Evolutionary conservation across 2,329 filamentous ascomycete genomes (phyloP).

Genomic region (Trichoderma pleuroti): DNA sequence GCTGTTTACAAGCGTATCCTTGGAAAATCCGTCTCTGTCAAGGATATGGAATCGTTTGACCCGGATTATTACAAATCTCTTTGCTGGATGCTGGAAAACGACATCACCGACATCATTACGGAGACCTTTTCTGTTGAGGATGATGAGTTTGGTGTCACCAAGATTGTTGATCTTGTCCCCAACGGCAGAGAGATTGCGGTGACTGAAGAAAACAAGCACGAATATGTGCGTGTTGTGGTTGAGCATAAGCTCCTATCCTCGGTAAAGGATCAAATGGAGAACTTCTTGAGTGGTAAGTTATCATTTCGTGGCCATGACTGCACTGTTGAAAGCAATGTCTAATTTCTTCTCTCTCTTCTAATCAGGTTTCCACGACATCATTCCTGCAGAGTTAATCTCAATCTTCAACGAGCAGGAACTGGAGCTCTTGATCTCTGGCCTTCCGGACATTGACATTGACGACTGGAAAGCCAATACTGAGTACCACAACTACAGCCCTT

Average conservation of each 20-base stretch:
- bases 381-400: slow-evolving; percentile 85
- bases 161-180: slow-evolving; percentile 79
- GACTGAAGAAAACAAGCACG: slow-evolving; percentile 97
- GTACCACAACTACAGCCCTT: slow-evolving; percentile 94
- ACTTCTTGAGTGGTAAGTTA: slow-evolving; percentile 75
- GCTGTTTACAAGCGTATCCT: slow-evolving; percentile 98
- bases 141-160: slow-evolving; percentile 87
- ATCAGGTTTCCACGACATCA: slow-evolving; percentile 92
- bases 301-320: neutral
- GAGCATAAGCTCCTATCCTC: slow-evolving; percentile 90
- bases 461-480: slow-evolving; percentile 99
- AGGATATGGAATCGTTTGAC: slow-evolving; percentile 99
- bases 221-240: slow-evolving; percentile 91
- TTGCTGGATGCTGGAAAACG: slow-evolving; percentile 97
- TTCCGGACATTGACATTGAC: slow-evolving; percentile 95
- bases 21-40: slow-evolving; percentile 90
- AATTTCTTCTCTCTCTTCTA: neutral
- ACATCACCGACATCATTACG: slow-evolving; percentile 95
- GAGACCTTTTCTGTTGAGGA: slow-evolving; percentile 95
- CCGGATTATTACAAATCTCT: slow-evolving; percentile 98
- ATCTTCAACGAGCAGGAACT: slow-evolving; percentile 99
- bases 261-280: slow-evolving; percentile 88
- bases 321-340: neutral
- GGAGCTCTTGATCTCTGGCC: slow-evolving; percentile 90
- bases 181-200: slow-evolving; percentile 90